These are phyloP conservation scores for Schizophyllum amplum DNA, from an alignment of 1,284 basidiomycete species.

Conservation along the genomic window DNA sequence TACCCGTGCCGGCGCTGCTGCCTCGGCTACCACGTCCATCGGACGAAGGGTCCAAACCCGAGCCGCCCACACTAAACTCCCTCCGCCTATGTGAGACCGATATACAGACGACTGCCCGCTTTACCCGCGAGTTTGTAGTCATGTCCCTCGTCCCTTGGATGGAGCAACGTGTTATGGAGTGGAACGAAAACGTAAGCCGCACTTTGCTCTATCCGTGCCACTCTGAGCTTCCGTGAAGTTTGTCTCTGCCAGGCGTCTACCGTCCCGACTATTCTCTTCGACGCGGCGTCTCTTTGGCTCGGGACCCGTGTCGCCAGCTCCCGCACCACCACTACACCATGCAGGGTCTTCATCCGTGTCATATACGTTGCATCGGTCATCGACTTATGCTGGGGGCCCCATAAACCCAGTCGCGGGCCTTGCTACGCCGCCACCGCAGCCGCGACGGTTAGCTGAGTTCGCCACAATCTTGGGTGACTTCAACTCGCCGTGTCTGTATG, in stretches of 20 bases:
- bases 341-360: constrained; percentile 34
- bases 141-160: constrained; percentile 95
- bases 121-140: constrained; percentile 85
- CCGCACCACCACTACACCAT: constrained; percentile 28
- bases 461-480: constrained; percentile 89
- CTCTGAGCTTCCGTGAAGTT: constrained; percentile 37
- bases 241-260: constrained; percentile 74
- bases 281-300: constrained; percentile 87
- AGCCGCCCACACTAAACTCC: constrained; percentile 26
- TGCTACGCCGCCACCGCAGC: constrained; percentile 47
- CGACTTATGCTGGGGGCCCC: constrained; percentile 16
- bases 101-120: constrained; percentile 72
- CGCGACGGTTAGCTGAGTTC: constrained; percentile 89
- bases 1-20: constrained; percentile 54
- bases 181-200: constrained; percentile 75
- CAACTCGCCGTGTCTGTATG: constrained; percentile 82
- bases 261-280: constrained; percentile 77
- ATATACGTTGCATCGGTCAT: constrained; percentile 33
- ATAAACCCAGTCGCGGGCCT: constrained; percentile 13
- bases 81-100: constrained; percentile 66
- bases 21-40: constrained; percentile 55
- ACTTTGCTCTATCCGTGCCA: not conserved
- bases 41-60: constrained; percentile 4
- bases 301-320: constrained; percentile 30
- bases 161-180: constrained; percentile 89